Evolutionary conservation across 768 basidiomycete genomes (phyloP), one percentile per base, ranked within the genome.

Genomic region (Clavaria fumosa): DNA sequence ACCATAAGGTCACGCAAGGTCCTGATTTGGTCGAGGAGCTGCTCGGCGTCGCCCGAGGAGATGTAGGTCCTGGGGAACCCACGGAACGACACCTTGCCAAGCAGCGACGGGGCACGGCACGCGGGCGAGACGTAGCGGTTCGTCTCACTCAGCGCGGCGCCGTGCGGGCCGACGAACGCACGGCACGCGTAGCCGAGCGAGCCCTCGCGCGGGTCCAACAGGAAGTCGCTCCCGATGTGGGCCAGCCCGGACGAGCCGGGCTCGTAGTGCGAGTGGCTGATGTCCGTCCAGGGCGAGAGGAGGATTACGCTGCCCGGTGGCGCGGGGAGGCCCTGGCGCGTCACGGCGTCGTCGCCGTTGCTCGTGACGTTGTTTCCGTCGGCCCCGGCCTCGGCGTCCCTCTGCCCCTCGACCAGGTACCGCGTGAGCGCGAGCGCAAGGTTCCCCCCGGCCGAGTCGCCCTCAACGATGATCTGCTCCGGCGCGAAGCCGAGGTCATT

Each of bases 391-490:
- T n/a, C n/a, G n/a, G n/a, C n/a, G n/a, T n/a, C n/a, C n/a, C n/a
- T n/a, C 21, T 56, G 55, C 51, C 73, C 54, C 42, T 75, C 69
- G n/a, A 69, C 56, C 15, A 83, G 65, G 45, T 78, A 76, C 3
- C 74, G 72, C 6, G 61, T 66, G 30, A 81, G 61, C 0, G 75
- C 72, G 22, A 72, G 62, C 1, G 72, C 71, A 18, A 85, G 68
- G 53, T 85, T 79, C 3, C 66, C 84, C 2, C 84, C 83, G 0
- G 83, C 80, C 1, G 78, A 85, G 50, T 88, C 82, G 3, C 83
- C 84, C n/a, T 62, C 62, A 15, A 85, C 35, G 38, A 81, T 62
- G 48, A 88, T 75, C 46, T 80, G 58, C n/a, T 58, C 52, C 0
- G 80, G 69, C 1, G 60, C 44, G 50, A 81, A 75, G 0, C 72